These are phyloP conservation scores for Lipomyces sp. DNA, from an alignment of 805 yeast species.

Conservation along the genomic window DNA sequence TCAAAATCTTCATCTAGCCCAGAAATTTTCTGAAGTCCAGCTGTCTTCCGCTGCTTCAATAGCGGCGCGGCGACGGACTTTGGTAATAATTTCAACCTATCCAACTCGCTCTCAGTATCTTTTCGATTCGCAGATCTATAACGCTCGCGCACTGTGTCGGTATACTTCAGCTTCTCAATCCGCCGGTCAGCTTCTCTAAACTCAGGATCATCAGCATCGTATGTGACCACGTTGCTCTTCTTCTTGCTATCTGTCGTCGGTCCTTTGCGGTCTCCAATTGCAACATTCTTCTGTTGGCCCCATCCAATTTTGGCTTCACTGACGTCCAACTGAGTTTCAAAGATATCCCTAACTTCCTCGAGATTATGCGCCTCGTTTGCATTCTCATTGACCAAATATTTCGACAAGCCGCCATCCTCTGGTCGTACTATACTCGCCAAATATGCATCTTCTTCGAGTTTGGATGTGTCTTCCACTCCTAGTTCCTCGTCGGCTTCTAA, in stretches of 20 bases:
- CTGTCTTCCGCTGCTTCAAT: conserved; percentile 11
- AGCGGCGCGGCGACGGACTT: conserved; percentile 24
- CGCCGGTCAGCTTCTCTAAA: conserved; percentile 25
- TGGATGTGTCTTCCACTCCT: neutral
- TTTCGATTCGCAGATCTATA: conserved; percentile 17
- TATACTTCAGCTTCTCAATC: conserved; percentile 25
- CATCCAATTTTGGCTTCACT: neutral
- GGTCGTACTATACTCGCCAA: conserved; percentile 17
- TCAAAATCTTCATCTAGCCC: conserved; percentile 19
- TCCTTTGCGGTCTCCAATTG: neutral
- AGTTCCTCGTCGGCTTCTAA: conserved; percentile 27
- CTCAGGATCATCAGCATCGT: conserved; percentile 26
- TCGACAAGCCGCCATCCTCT: conserved; percentile 24
- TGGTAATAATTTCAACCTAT: conserved; percentile 30
- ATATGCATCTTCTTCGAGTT: conserved; percentile 20
- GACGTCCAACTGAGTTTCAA: conserved; percentile 23
- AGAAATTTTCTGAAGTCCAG: neutral
- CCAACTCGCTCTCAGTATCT: conserved; percentile 29
- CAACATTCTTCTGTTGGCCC: neutral
- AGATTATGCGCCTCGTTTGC: neutral
- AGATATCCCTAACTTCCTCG: conserved; percentile 25
- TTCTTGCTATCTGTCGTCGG: conserved; percentile 4
- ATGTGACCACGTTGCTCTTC: conserved; percentile 13
- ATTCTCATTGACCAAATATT: conserved; percentile 20
- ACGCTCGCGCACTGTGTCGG: conserved; percentile 27